Conservation (phyloP, 2,329 filamentous ascomycete genomes). For the Aspergillus sclerotialis region DNA sequence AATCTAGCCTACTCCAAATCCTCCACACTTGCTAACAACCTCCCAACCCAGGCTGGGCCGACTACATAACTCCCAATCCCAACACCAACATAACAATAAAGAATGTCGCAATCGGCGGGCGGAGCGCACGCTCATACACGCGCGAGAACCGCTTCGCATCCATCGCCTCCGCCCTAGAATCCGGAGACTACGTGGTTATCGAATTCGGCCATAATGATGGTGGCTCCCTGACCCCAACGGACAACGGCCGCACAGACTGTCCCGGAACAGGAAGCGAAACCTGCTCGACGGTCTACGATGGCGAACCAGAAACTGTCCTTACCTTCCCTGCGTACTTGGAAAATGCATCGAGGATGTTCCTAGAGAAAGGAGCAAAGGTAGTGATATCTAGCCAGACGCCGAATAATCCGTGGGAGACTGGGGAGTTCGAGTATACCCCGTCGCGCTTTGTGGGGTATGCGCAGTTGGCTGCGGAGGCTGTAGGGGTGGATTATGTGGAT, state of each 20-base stretch:
- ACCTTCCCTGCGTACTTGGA: slow-evolving; percentile 56
- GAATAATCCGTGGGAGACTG: slow-evolving; percentile 57
- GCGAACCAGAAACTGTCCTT: slow-evolving; percentile 48
- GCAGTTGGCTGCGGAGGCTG: slow-evolving; percentile 38
- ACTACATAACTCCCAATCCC: slow-evolving; percentile 45
- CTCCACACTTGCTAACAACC: slow-evolving; percentile 1
- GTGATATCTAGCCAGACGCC: slow-evolving; percentile 55
- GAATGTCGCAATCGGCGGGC: slow-evolving; percentile 61
- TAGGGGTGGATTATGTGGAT: slow-evolving; percentile 50
- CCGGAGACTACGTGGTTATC: slow-evolving; percentile 61
- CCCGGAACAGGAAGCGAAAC: slow-evolving; percentile 47
- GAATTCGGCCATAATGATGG: slow-evolving; percentile 70
- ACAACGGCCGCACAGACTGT: slow-evolving; percentile 59
- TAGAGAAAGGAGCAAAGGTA: slow-evolving; percentile 53
- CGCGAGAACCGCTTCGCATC: slow-evolving; percentile 58
- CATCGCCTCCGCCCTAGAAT: slow-evolving; percentile 46
- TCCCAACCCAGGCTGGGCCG: slow-evolving; percentile 64
- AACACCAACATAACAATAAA: slow-evolving; percentile 59
- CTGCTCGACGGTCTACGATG: slow-evolving; percentile 48
- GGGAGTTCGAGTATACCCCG: slow-evolving; percentile 42
- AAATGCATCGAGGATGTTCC: slow-evolving; percentile 49
- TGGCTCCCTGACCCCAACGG: slow-evolving; percentile 46
- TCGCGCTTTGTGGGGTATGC: slow-evolving; percentile 53
- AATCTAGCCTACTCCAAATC: background rate
- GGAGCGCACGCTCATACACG: slow-evolving; percentile 59